Percentiles rank a stretch among this genome's conserved stretches.
Evolutionary conservation across 1,139 yeast genomes (phyloP).

Genomic region (Saccharomycopsis hybrid): DNA sequence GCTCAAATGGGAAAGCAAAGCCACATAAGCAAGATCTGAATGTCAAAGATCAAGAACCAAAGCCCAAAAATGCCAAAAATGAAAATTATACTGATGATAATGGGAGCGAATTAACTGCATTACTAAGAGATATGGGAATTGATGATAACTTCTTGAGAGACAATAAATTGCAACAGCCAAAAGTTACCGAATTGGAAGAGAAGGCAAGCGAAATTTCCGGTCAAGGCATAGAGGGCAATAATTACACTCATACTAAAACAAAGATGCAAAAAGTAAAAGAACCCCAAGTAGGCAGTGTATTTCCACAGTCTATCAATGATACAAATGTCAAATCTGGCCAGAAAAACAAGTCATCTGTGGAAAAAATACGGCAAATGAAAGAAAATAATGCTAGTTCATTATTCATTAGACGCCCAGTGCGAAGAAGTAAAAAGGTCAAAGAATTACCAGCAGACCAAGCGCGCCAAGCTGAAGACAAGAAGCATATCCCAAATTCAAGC

Average conservation of each 20-base stretch:
- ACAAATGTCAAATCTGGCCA: too few species aligned
- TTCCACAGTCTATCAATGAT: too few species aligned
- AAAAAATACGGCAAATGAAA: conserved; percentile 4
- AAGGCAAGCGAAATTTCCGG: too few species aligned
- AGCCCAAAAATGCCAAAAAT: background rate
- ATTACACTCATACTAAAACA: too few species aligned
- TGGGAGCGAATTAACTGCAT: conserved; percentile 10
- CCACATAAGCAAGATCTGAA: background rate
- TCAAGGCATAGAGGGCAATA: too few species aligned
- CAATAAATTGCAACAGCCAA: background rate
- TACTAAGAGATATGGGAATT: conserved; percentile 15
- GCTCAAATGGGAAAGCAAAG: background rate
- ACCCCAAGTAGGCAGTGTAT: too few species aligned
- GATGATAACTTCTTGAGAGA: background rate
- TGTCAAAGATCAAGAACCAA: background rate
- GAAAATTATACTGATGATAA: conserved; percentile 8
- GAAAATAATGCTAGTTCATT: conserved; percentile 4
- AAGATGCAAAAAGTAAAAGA: too few species aligned
- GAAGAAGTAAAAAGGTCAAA: background rate
- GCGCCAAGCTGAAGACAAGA: background rate
- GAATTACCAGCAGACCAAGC: background rate
- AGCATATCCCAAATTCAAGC: background rate
- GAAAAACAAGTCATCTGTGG: conserved; percentile 1
- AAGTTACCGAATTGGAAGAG: background rate
- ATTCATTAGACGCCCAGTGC: conserved; percentile 2